Evolutionary conservation across 305 asterid genomes (phyloP).

Genomic region (Solanum chacoense): DNA sequence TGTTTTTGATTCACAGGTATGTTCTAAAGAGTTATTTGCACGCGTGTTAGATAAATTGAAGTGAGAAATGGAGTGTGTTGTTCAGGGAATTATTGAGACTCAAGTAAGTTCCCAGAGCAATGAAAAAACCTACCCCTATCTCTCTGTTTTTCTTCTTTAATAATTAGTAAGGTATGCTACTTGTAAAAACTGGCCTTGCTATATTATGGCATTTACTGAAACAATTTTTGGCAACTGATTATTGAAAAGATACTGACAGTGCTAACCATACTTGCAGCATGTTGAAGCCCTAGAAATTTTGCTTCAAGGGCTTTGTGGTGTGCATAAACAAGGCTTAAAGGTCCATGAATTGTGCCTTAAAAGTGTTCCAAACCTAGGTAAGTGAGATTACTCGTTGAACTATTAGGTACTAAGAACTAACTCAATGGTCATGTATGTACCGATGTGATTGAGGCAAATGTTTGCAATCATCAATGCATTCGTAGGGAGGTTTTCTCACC

Average conservation of each 20-base stretch:
- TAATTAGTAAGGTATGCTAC: not conserved
- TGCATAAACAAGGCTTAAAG: slow-evolving; percentile 61
- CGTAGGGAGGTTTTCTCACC: not conserved
- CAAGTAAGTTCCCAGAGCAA: slow-evolving; percentile 29
- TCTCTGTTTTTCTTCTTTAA: not conserved
- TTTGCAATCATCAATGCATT: not conserved
- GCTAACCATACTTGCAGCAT: slow-evolving; percentile 33
- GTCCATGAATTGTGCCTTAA: slow-evolving; percentile 82
- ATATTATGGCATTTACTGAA: not conserved
- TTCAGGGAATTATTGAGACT: slow-evolving; percentile 90
- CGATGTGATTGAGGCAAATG: not conserved
- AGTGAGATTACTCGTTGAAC: slow-evolving; percentile 3
- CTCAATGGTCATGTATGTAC: not conserved
- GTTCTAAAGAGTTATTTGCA: not conserved
- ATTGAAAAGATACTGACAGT: not conserved
- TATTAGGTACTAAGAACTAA: not conserved
- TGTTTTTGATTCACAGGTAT: not conserved
- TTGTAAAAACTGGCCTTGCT: not conserved
- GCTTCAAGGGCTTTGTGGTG: slow-evolving; percentile 87
- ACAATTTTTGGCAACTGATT: not conserved
- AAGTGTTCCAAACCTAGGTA: slow-evolving; percentile 74
- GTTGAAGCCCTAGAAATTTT: slow-evolving; percentile 92
- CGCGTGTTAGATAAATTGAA: not conserved
- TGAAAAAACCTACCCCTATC: not conserved
- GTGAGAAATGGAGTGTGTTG: slow-evolving; percentile 76